Conservation (phyloP, 306 rosid species). For the Trifolium dubium region DNA sequence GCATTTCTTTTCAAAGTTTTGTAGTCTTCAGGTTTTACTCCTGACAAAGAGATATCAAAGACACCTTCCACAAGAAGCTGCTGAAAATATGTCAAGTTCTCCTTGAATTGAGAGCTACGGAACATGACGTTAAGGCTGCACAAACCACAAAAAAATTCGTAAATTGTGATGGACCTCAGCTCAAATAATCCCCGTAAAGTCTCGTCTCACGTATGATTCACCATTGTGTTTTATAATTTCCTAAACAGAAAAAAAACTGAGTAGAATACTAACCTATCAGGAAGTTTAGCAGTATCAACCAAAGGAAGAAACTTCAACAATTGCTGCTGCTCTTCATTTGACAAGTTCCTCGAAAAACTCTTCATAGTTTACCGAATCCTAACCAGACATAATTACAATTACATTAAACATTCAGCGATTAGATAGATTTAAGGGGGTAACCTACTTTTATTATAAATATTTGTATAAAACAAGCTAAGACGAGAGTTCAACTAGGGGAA, state of each 20-base stretch:
- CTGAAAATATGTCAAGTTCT: constrained; percentile 77
- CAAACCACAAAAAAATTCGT: constrained; percentile 46
- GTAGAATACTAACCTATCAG: constrained; percentile 72
- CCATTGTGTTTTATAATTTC: neutral
- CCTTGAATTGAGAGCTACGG: constrained; percentile 77
- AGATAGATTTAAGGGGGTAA: too few relatives aligned
- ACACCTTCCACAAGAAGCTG: constrained; percentile 90
- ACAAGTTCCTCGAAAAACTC: constrained; percentile 77
- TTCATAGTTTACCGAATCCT: constrained; percentile 81
- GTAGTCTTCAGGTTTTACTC: constrained; percentile 82
- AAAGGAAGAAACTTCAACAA: constrained; percentile 77
- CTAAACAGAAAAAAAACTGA: constrained; percentile 24
- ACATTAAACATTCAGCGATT: constrained; percentile 36
- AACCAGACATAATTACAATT: constrained; percentile 45
- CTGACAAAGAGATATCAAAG: constrained; percentile 72
- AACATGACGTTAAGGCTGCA: constrained; percentile 87
- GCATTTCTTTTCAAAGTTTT: constrained; percentile 78
- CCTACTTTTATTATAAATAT: constrained; percentile 13
- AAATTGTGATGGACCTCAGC: constrained; percentile 16
- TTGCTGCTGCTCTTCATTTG: constrained; percentile 88
- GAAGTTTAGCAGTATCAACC: constrained; percentile 71
- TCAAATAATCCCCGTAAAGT: neutral
- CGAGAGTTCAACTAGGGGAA: constrained; percentile 13
- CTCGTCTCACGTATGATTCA: neutral
- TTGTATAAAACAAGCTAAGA: constrained; percentile 15